Evolutionary conservation across 331 rosid species (phyloP), one percentile per base, ranked within the genome.

Genomic region (Malus hybrid): DNA sequence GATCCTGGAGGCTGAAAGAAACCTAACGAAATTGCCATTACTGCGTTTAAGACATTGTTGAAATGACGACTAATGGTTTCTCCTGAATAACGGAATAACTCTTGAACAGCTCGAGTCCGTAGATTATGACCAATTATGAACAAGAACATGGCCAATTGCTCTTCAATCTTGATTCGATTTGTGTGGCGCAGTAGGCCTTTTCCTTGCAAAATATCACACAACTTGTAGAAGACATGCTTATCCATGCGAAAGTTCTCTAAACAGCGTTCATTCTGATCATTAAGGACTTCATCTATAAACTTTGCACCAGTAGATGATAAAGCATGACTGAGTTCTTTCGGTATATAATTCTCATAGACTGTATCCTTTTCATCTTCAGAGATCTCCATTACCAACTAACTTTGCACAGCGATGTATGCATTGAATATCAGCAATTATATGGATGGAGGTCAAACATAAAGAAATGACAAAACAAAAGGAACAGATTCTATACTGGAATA

Each of bases 111-210:
- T 73, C 87, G 80, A 63, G 85, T 83, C 42, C 87, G 79, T 50
- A 83, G 78, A 81, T 86, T 86, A 72, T 86, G 87, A 24, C 87
- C 86, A 70, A 86, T 72, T 48, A 83, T 86, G 73, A 83, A 84
- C 86, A 86, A 76, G 82, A 86, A 86, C 70, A 86, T 83, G 63
- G 87, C 86, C 70, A 86, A 52, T 79, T 86, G 86, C 80, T 86
- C 90, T 42, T 86, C 90, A 46, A 86, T 81, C 87, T 83, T 86
- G 60, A 83, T 82, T 46, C 85, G 80, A 70, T 81, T 81, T 70
- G 90, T 81, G 65, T 81, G 84, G 70, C 86, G 84, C 19, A 86
- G 80, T 63, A 86, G 79, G 76, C 86, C 81, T 70, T 77, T 84
- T 22, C 77, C 87, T 83, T 83, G 86, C 72, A 86, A 79, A 81